These are phyloP conservation scores for Orbilia ellipsospora DNA, from an alignment of 2,329 filamentous ascomycete genomes.

Conservation along the genomic window DNA sequence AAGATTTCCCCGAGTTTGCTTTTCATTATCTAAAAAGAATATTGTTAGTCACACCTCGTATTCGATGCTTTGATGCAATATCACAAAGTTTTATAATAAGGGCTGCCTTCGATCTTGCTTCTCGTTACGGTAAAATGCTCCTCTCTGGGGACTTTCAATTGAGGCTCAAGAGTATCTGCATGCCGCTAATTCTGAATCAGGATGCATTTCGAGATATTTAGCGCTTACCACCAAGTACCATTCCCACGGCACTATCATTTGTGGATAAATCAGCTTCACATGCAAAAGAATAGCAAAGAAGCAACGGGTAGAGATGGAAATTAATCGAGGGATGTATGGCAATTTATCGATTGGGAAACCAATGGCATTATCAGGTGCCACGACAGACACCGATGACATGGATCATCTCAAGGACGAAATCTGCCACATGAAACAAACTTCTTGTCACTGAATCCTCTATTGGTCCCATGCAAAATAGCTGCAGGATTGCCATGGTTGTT, in stretches of 20 bases:
- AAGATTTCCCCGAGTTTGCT: conserved; percentile 27
- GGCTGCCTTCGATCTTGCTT: conserved; percentile 12
- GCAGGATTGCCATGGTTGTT: conserved; percentile 19
- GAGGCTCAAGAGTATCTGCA: conserved; percentile 26
- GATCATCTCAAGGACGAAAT: conserved; percentile 12
- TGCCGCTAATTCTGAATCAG: not conserved
- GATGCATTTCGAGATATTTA: conserved; percentile 7
- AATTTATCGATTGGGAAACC: conserved; percentile 6
- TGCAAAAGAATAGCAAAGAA: conserved; percentile 9
- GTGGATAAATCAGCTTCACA: conserved; percentile 33
- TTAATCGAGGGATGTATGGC: conserved; percentile 5
- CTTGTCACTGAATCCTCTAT: not conserved
- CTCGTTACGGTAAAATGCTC: not conserved
- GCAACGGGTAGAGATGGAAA: conserved; percentile 8
- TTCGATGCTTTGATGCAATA: conserved; percentile 5
- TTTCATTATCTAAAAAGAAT: conserved; percentile 9
- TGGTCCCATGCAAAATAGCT: conserved; percentile 17
- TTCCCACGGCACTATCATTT: conserved; percentile 21
- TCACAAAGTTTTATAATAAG: not conserved
- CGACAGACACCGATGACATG: conserved; percentile 43
- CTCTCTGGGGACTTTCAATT: conserved; percentile 11
- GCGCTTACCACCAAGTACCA: conserved; percentile 33
- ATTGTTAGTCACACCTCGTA: conserved; percentile 1
- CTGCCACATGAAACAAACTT: conserved; percentile 41
- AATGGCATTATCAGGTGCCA: conserved; percentile 49